Percentiles rank a stretch among this genome's conserved stretches.
phyloP scores from a whole-genome alignment of 257 asterid species.

The Sherardia arvensis region DNA sequence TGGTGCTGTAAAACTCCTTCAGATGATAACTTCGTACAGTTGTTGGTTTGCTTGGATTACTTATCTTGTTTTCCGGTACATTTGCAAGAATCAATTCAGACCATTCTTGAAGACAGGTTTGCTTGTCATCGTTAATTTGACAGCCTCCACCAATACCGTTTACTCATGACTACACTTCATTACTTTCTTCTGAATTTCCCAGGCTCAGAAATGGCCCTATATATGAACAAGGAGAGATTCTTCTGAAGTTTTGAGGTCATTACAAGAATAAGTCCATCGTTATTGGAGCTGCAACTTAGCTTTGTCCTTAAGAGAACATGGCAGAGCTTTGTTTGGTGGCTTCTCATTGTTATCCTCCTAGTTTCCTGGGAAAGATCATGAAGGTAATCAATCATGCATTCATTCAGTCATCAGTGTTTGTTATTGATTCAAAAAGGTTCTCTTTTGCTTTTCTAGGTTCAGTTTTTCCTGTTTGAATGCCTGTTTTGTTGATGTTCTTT shows the following conservation, averaged over 20 bases:
- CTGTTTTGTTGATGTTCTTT: neutral
- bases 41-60: too few species aligned
- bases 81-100: too few species aligned
- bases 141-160: neutral
- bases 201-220: neutral
- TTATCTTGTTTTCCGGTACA: too few species aligned
- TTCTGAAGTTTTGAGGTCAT: constrained; percentile 27
- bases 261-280: constrained; percentile 27
- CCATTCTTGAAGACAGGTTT: too few species aligned
- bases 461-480: neutral
- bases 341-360: constrained; percentile 50
- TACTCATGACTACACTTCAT: neutral
- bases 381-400: constrained; percentile 27
- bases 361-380: constrained; percentile 22
- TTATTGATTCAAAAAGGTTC: neutral
- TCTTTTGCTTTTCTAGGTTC: too few species aligned
- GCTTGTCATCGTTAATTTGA: too few species aligned
- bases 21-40: too few species aligned
- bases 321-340: constrained; percentile 65
- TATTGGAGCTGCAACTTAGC: constrained; percentile 8
- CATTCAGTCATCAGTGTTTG: too few species aligned
- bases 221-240: constrained; percentile 17
- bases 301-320: constrained; percentile 19
- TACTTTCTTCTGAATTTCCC: neutral
- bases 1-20: too few species aligned